Base-by-base conservation (phyloP, 1,139 yeast species). In the Candida sp. region DNA sequence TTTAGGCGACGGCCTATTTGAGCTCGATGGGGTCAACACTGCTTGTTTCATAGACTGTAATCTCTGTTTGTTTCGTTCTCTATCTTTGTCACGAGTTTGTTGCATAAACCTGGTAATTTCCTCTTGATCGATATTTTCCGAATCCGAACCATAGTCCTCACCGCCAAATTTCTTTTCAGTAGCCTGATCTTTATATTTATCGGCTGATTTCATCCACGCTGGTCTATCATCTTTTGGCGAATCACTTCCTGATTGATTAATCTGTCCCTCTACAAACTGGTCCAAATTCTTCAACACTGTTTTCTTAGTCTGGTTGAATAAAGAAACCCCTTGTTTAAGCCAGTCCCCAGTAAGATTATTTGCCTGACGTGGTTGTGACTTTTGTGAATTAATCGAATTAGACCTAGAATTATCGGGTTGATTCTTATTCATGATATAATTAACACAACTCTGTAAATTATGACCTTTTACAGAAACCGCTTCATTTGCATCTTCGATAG, bases 161-260 rank as follows among this genome's bases (percentile, higher is more conserved):
- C 75, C 77, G 9, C 64, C 60, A 33, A 52, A 52, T 45, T 60
- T 66, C 35, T 71, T 67, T 42, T 73, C 75, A 1, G 60, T 40
- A 4, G 75, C 75, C 34, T 64, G 66, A n/a, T 56, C 53, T 45
- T 74, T 78, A 57, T 79, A 76, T 53, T 58, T 70, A 38, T 64
- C 73, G 55, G 77, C 83, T 49, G 79, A 75, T 46, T 71, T 74
- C 93, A 88, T 84, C 96, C 96, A 88, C 3, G 85, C 82, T 0
- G 96, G 96, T 47, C 76, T 65, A 12, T 77, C 77, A 43, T 73
- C 36, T 2, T 33, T 38, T 8, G 29, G 7, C 11, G 29, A 25
- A 3, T 12, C 33, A 19, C 15, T 35, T 73, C 40, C 60, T 43
- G 3, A 49, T 41, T 48, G 43, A 54, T 57, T 35, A 58, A 65